Evolutionary conservation across 2,329 filamentous ascomycete species (phyloP).

Genomic region (Cladorrhinum sp.): DNA sequence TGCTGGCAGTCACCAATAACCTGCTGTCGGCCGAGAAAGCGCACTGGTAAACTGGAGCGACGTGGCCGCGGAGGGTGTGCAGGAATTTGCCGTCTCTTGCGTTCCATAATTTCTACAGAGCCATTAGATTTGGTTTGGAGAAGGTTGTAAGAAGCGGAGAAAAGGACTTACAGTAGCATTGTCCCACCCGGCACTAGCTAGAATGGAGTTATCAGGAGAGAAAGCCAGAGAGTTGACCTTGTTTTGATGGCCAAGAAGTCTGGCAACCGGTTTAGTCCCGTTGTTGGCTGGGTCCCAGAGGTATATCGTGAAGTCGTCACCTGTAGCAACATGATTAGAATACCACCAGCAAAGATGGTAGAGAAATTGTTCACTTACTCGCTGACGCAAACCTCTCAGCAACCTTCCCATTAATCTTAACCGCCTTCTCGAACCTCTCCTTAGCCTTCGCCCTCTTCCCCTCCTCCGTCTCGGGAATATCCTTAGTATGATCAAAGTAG

Average conservation of each 20-base stretch:
- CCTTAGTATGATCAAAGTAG: conserved; percentile 78
- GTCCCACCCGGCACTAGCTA: conserved; percentile 88
- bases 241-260: conserved; percentile 92
- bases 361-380: conserved; percentile 39
- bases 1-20: conserved; percentile 81
- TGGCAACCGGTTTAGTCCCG: conserved; percentile 79
- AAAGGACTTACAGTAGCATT: conserved; percentile 49
- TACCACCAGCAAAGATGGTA: background rate
- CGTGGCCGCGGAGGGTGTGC: conserved; percentile 74
- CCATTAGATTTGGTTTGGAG: too few species aligned
- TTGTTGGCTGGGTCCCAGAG: conserved; percentile 79
- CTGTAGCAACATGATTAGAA: conserved; percentile 10
- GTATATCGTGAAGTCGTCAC: conserved; percentile 92
- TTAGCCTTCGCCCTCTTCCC: conserved; percentile 73
- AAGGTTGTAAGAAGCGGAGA: background rate
- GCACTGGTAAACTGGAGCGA: conserved; percentile 68
- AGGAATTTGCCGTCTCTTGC: conserved; percentile 70
- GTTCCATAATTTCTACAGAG: conserved; percentile 27
- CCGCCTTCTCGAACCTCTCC: conserved; percentile 81
- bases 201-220: conserved; percentile 81
- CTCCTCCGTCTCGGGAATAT: conserved; percentile 63
- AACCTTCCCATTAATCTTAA: conserved; percentile 70
- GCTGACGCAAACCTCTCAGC: conserved; percentile 85
- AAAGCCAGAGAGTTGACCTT: conserved; percentile 95
- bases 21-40: conserved; percentile 89